A percentile compares a stretch with the other conserved stretches of the same genome.
These are phyloP conservation scores for Penicillium hordei DNA, from an alignment of 2,329 filamentous ascomycete species.

Conservation along the genomic window DNA sequence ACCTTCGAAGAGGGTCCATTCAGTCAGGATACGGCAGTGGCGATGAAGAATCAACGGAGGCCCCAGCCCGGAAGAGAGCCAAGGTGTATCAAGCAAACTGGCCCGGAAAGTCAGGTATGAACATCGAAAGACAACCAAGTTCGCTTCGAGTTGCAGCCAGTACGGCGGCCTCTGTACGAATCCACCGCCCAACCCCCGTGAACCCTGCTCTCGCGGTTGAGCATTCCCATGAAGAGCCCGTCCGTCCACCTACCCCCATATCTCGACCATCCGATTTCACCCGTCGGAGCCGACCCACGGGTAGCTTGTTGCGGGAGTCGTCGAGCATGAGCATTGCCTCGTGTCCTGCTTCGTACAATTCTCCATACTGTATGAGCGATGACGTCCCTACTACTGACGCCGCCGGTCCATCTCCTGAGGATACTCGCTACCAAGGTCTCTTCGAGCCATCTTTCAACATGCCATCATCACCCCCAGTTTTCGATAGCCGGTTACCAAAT, in stretches of 20 bases:
- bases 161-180: conserved; percentile 81
- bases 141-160: conserved; percentile 88
- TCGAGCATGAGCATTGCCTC: conserved; percentile 47
- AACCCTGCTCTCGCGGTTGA: conserved; percentile 39
- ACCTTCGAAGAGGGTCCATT: conserved; percentile 38
- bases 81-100: conserved; percentile 73
- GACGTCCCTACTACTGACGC: conserved; percentile 45
- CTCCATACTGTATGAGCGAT: conserved; percentile 43
- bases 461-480: conserved; percentile 84
- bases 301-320: conserved; percentile 64
- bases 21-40: conserved; percentile 68
- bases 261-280: conserved; percentile 32
- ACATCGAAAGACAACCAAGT: conserved; percentile 69
- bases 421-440: conserved; percentile 50
- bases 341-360: conserved; percentile 38
- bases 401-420: conserved; percentile 51
- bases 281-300: conserved; percentile 34
- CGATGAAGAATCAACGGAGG: conserved; percentile 64
- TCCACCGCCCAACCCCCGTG: conserved; percentile 68
- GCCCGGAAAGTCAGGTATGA: conserved; percentile 65
- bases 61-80: conserved; percentile 71
- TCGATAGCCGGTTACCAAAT: conserved; percentile 62
- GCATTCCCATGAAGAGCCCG: conserved; percentile 43
- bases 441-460: conserved; percentile 75
- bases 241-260: conserved; percentile 49